Percentiles rank a stretch among this genome's conserved stretches.
phyloP scores from a whole-genome alignment of 352 stramenopile species.

The Halophytophthora batemanensis region DNA sequence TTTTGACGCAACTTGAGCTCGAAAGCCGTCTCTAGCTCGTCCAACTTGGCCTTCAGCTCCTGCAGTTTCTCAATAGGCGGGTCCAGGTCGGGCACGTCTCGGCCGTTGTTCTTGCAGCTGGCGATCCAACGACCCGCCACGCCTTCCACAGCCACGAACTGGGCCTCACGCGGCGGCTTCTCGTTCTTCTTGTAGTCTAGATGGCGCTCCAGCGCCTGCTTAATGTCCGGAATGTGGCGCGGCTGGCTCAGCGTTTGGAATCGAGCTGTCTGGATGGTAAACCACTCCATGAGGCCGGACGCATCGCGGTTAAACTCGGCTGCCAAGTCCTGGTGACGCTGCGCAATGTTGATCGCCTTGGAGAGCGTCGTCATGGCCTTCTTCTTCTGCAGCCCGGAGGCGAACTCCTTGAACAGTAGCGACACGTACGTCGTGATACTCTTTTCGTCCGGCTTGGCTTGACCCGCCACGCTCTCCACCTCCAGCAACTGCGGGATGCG shows the following conservation, averaged over 20 bases:
- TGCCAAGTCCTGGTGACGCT: conserved; percentile 83
- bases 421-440: conserved; percentile 91
- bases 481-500: conserved; percentile 87
- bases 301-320: conserved; percentile 72
- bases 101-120: conserved; percentile 88
- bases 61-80: conserved; percentile 80
- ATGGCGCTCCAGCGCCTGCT: conserved; percentile 58
- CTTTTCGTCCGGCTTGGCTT: conserved; percentile 89
- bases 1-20: conserved; percentile 74
- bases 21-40: conserved; percentile 66
- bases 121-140: conserved; percentile 78
- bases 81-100: conserved; percentile 60
- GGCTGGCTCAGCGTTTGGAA: conserved; percentile 75
- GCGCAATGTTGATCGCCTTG: conserved; percentile 89
- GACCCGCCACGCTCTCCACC: conserved; percentile 80
- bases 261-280: conserved; percentile 59
- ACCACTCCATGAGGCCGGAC: conserved; percentile 70
- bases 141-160: conserved; percentile 79
- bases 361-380: conserved; percentile 87
- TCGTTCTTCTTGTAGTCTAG: conserved; percentile 88
- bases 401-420: conserved; percentile 91
- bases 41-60: conserved; percentile 64
- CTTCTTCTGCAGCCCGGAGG: conserved; percentile 87
- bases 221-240: conserved; percentile 64
- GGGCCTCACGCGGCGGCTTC: conserved; percentile 75